A percentile compares a stretch with the other conserved stretches of the same genome.
phyloP scores from a whole-genome alignment of 2,329 filamentous ascomycete species.

The Colletotrichum sojae region DNA sequence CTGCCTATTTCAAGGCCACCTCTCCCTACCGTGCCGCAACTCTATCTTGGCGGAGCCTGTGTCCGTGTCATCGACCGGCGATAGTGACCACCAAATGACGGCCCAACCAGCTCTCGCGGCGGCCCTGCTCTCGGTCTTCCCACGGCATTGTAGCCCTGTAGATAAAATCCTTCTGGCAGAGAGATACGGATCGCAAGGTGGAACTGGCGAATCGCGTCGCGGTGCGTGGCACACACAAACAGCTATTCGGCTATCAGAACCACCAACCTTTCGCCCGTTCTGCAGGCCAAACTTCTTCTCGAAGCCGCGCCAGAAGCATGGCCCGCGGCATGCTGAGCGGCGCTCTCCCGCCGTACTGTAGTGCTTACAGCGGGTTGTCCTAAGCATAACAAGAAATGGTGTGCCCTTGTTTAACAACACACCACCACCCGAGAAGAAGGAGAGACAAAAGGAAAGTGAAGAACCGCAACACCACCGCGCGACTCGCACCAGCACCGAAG shows the following conservation, averaged over 20 bases:
- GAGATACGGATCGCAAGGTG: too few relatives aligned
- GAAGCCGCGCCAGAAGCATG: constrained; percentile 39
- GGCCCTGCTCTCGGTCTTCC: too few relatives aligned
- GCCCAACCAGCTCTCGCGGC: background rate
- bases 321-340: constrained; percentile 5
- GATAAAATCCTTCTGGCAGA: constrained; percentile 6
- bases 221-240: constrained; percentile 3
- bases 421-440: background rate
- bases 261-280: constrained; percentile 11
- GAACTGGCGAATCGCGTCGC: constrained; percentile 16
- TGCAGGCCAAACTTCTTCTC: constrained; percentile 34
- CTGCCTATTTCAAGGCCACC: constrained; percentile 10
- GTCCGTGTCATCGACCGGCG: constrained; percentile 13
- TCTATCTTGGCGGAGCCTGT: constrained; percentile 16
- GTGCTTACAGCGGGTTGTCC: too few relatives aligned
- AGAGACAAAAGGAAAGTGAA: background rate
- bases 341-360: constrained; percentile 4
- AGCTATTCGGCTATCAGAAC: constrained; percentile 24
- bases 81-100: background rate
- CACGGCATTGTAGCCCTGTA: too few relatives aligned
- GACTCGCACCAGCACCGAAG: constrained; percentile 31
- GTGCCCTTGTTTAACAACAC: background rate
- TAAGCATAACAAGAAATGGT: too few relatives aligned
- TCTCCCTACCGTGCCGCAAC: constrained; percentile 13
- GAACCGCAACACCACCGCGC: constrained; percentile 11